Conservation (phyloP, 345 rosid genomes). For the Salix dunnii region DNA sequence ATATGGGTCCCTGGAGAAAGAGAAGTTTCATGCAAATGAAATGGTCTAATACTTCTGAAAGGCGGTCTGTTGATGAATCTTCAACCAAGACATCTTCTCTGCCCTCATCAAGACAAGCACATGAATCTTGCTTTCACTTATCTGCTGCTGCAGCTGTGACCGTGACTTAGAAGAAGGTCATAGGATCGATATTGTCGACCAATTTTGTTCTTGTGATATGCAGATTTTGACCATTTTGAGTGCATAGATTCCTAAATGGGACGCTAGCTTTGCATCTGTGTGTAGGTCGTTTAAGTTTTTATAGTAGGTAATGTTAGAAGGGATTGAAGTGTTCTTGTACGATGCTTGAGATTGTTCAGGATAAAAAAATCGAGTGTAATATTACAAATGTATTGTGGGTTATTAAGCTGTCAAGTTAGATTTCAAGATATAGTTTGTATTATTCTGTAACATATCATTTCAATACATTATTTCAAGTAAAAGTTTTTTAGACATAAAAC, state of each 20-base stretch:
- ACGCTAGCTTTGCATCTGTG: not conserved
- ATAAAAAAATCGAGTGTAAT: not conserved
- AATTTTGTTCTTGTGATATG: not conserved
- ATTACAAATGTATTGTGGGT: not conserved
- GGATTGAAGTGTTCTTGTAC: not conserved
- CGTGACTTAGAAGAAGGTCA: constrained; percentile 2
- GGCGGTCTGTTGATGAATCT: not conserved
- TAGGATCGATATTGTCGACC: not conserved
- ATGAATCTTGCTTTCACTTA: constrained; percentile 10
- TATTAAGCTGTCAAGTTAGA: too few relatives aligned
- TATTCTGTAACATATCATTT: too few relatives aligned
- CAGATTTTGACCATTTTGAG: not conserved
- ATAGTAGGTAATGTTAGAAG: too few relatives aligned
- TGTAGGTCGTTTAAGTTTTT: not conserved
- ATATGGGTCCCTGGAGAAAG: constrained; percentile 50
- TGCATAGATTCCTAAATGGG: not conserved
- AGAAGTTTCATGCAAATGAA: constrained; percentile 53
- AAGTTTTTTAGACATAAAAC: too few relatives aligned
- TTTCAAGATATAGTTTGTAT: too few relatives aligned
- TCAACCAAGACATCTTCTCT: not conserved
- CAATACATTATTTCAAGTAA: too few relatives aligned
- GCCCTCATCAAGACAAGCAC: constrained; percentile 7
- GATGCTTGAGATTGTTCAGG: not conserved
- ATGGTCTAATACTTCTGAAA: constrained; percentile 32
- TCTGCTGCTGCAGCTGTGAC: constrained; percentile 11